Percentiles rank a stretch among this genome's conserved stretches.
phyloP scores from a whole-genome alignment of 2,329 filamentous ascomycete species.

The Calonectria ilicicola region DNA sequence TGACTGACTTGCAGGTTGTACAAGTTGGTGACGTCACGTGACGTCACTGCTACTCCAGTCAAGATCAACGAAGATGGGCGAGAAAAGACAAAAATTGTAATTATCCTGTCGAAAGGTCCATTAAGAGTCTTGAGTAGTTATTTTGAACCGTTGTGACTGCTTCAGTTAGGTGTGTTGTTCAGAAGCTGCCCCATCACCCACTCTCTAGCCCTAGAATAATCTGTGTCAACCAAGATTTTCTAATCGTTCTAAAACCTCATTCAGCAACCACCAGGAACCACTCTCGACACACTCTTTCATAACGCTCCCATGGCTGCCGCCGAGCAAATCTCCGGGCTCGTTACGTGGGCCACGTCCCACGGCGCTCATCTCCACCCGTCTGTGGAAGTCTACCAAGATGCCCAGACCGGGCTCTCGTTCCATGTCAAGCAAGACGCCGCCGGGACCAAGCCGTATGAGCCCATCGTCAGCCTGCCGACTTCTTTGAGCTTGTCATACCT shows the following conservation, averaged over 20 bases:
- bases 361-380: constrained; percentile 62
- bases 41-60: background rate
- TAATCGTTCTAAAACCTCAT: background rate
- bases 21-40: background rate
- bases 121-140: background rate
- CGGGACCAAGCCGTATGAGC: constrained; percentile 51
- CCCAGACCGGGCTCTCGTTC: constrained; percentile 65
- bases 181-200: background rate
- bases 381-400: constrained; percentile 65
- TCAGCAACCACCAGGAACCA: background rate
- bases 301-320: constrained; percentile 24
- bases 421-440: constrained; percentile 55
- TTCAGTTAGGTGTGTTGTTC: background rate
- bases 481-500: constrained; percentile 68
- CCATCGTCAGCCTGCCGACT: constrained; percentile 65
- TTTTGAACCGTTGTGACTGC: background rate
- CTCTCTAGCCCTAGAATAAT: background rate
- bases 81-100: background rate
- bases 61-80: background rate
- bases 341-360: constrained; percentile 61
- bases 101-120: background rate
- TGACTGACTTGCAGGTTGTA: background rate
- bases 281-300: background rate
- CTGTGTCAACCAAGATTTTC: constrained; percentile 3
- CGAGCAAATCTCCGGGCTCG: constrained; percentile 48